Conservation (phyloP, 768 basidiomycete genomes). For the Russula vinacea region DNA sequence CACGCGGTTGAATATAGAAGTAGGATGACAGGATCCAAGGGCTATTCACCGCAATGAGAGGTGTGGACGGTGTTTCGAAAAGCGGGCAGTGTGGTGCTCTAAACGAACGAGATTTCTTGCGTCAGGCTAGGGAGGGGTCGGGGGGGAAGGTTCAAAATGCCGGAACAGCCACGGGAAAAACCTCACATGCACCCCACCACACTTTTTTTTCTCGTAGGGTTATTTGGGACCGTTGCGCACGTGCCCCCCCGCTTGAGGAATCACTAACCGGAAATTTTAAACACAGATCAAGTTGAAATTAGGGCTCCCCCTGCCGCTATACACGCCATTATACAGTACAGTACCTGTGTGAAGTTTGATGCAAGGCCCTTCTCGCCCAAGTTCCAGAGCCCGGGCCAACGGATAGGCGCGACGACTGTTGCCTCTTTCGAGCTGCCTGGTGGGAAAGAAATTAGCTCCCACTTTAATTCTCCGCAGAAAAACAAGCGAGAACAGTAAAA, state of each 20-base stretch:
- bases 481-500: constrained; percentile 14
- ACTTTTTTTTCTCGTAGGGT: not conserved
- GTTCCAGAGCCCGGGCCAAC: constrained; percentile 19
- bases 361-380: not conserved
- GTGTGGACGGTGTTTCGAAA: not conserved
- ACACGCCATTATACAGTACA: not conserved
- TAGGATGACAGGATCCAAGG: not conserved
- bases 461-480: constrained; percentile 23
- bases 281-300: constrained; percentile 15
- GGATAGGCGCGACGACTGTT: constrained; percentile 4
- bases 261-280: constrained; percentile 8
- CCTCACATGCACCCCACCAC: not conserved
- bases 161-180: constrained; percentile 12
- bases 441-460: constrained; percentile 3
- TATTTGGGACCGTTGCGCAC: constrained; percentile 7
- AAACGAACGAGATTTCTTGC: not conserved
- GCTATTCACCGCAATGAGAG: not conserved
- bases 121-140: constrained; percentile 10
- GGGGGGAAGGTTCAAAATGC: not conserved
- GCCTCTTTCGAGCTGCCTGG: constrained; percentile 14
- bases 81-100: not conserved
- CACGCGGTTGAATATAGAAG: not conserved
- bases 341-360: constrained; percentile 12
- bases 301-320: not conserved
- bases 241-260: constrained; percentile 19